Evolutionary conservation across 768 basidiomycete genomes (phyloP), one percentile per base, ranked within the genome.

Genomic region (Filobasidium wieringae): DNA sequence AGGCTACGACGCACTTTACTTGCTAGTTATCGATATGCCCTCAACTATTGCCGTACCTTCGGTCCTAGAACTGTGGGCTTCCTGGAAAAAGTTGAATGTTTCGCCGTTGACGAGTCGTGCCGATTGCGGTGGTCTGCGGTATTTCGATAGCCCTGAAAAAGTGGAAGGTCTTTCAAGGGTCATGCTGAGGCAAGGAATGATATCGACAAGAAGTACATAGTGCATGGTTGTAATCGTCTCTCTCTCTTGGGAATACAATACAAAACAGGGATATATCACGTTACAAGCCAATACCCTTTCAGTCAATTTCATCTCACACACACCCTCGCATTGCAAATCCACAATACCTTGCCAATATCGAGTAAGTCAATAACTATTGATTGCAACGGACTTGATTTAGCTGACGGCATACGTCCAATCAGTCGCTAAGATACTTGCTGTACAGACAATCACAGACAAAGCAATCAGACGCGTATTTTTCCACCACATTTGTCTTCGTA

Each of bases 1-100:
- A 9, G 95, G 95, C 1, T 97, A 87, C 72, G 95, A 99, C 69
- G 95, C 95, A 7, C 81, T 97, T 58, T 97, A 91, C 89, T 77
- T 99, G 5, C 80, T 99, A 15, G 81, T 91, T 17, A 80, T 86
- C 66, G 72, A 76, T 15, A 86, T 47, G 14, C 39, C 79, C 34
- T 15, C 19, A 51, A 65, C 75, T 60, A 78, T 8, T 76, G 78
- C 59, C 75, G 79, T 64, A 69, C 73, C 55, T 0, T 53, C 59
- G n/a, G 69, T 77, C 3, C 73, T 74, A 49, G 30, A 51, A 11
- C 51, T 76, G 8, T 74, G 76, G 71, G 51, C 54, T 7, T 53
- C 47, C 2, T 77, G 72, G 70, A 69, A 57, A 7, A 72, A 74
- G 36, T 75, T 78, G 72, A 67, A 65, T 9, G 75, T 78, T 5